Evolutionary conservation across 352 stramenopile species (phyloP).

Genomic region (Pythium phragmiticola): DNA sequence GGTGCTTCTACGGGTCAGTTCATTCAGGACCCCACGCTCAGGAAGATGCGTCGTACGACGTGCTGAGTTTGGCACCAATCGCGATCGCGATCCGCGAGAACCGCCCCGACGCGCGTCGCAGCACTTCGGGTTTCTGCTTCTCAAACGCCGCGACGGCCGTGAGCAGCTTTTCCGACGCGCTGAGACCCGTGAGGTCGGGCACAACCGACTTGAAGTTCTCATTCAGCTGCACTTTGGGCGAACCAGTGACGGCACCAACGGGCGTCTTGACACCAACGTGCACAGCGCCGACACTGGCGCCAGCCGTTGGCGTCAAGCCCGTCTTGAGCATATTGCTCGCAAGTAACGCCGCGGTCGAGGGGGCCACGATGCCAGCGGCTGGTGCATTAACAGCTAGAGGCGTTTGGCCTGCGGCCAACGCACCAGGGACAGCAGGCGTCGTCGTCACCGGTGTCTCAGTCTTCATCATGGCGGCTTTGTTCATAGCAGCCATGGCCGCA

Average conservation of each 20-base stretch:
- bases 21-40: background rate
- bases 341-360: slow-evolving; percentile 15
- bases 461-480: slow-evolving; percentile 31
- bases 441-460: slow-evolving; percentile 7
- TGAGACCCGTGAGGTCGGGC: slow-evolving; percentile 68
- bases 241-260: background rate
- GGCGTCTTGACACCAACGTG: slow-evolving; percentile 3
- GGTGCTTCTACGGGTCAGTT: no score
- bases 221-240: slow-evolving; percentile 36
- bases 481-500: slow-evolving; percentile 29
- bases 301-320: slow-evolving; percentile 17
- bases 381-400: background rate
- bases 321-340: slow-evolving; percentile 5
- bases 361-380: slow-evolving; percentile 4
- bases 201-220: slow-evolving; percentile 69
- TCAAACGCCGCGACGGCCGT: slow-evolving; percentile 78
- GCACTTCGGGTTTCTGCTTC: slow-evolving; percentile 80
- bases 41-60: slow-evolving; percentile 52
- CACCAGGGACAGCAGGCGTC: slow-evolving; percentile 2
- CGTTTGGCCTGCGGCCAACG: background rate
- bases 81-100: slow-evolving; percentile 72
- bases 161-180: slow-evolving; percentile 75
- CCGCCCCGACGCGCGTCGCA: slow-evolving; percentile 54
- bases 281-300: background rate
- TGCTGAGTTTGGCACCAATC: slow-evolving; percentile 79